Evolutionary conservation across 169 alveolate genomes (phyloP).

Genomic region (Eimeria falciformis): DNA sequence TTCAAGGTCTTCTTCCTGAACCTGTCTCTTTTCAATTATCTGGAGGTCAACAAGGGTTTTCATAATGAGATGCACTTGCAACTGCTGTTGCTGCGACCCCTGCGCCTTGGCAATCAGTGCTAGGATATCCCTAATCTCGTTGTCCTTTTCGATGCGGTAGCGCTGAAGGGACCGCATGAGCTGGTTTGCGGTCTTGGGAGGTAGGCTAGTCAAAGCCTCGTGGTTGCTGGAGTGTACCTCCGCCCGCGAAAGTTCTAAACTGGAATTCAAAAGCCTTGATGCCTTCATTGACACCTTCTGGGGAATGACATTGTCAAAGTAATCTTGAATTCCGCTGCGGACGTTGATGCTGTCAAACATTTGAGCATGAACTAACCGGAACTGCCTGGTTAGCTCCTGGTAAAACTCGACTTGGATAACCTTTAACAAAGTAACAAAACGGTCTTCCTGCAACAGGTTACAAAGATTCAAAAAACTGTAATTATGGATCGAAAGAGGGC

Average conservation of each 20-base stretch:
- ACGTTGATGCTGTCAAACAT: slow-evolving; percentile 79
- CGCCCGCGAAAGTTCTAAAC: slow-evolving; percentile 74
- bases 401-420: slow-evolving; percentile 79
- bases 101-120: slow-evolving; percentile 77
- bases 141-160: slow-evolving; percentile 78
- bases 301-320: slow-evolving; percentile 80
- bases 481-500: neutral
- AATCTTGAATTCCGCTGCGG: slow-evolving; percentile 78
- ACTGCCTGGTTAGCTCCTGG: slow-evolving; percentile 81
- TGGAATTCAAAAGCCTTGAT: slow-evolving; percentile 76
- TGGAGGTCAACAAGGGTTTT: slow-evolving; percentile 78
- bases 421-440: slow-evolving; percentile 78
- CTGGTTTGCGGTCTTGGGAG: slow-evolving; percentile 83
- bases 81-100: slow-evolving; percentile 79
- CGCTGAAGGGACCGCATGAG: slow-evolving; percentile 78
- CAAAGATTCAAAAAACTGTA: neutral
- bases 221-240: slow-evolving; percentile 78
- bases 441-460: slow-evolving; percentile 60
- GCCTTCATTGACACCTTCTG: slow-evolving; percentile 79
- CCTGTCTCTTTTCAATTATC: slow-evolving; percentile 73
- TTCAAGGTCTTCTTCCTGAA: slow-evolving; percentile 74
- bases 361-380: slow-evolving; percentile 77
- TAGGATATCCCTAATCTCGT: slow-evolving; percentile 75
- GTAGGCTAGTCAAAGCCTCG: slow-evolving; percentile 68
- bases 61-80: slow-evolving; percentile 80